These are phyloP conservation scores for Vicia villosa DNA, from an alignment of 306 rosid genomes.

Conservation along the genomic window DNA sequence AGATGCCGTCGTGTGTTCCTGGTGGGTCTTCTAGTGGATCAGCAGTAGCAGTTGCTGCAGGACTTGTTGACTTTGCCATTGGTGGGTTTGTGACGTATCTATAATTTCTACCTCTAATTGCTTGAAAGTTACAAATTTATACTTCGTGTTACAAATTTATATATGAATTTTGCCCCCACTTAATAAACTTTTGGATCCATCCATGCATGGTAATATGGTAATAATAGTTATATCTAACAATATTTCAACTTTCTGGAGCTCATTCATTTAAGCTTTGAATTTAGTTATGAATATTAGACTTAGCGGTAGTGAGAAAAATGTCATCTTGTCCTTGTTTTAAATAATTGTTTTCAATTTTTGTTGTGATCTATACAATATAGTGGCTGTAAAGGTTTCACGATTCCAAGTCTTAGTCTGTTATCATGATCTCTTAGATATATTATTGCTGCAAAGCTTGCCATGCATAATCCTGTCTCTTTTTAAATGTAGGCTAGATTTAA, in stretches of 20 bases:
- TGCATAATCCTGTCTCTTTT: conserved; percentile 19
- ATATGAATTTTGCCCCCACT: no score
- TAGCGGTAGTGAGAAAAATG: neutral
- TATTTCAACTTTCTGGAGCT: neutral
- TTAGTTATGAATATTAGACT: neutral
- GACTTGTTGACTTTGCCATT: conserved; percentile 73
- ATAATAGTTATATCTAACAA: conserved; percentile 1
- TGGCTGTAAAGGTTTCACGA: conserved; percentile 27
- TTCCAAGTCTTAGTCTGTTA: conserved; percentile 15
- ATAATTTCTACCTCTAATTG: conserved; percentile 9
- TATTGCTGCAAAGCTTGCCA: conserved; percentile 25
- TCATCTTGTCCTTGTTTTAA: neutral
- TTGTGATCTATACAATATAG: conserved; percentile 16
- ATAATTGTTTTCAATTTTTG: neutral
- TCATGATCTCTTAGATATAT: conserved; percentile 20
- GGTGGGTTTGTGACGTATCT: conserved; percentile 47
- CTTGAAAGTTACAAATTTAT: neutral
- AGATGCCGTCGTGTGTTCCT: conserved; percentile 52
- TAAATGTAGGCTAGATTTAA: conserved; percentile 7
- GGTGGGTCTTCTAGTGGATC: conserved; percentile 84
- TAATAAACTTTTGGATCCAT: no score
- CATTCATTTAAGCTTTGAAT: neutral
- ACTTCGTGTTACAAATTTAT: no score
- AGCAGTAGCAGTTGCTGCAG: conserved; percentile 80
- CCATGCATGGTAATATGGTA: neutral